A percentile compares a stretch with the other conserved stretches of the same genome.
phyloP scores from a whole-genome alignment of 2,329 filamentous ascomycete genomes.

The Fusarium sp. region DNA sequence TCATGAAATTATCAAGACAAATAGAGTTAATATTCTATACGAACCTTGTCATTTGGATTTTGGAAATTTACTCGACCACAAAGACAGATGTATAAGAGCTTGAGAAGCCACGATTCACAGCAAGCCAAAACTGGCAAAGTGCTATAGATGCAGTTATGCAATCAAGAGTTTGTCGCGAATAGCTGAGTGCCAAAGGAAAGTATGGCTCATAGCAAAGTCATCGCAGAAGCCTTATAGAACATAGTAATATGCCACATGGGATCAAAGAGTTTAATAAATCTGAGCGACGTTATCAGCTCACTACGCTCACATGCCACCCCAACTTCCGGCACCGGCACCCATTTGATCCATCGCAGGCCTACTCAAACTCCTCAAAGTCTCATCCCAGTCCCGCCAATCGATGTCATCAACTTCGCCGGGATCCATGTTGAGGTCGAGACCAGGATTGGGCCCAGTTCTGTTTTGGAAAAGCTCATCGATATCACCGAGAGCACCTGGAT shows the following conservation, averaged over 20 bases:
- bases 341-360: not conserved
- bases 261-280: not conserved
- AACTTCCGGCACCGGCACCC: conserved; percentile 19
- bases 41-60: too few relatives aligned
- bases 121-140: not conserved
- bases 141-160: not conserved
- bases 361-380: conserved; percentile 12
- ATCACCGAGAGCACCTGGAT: not conserved
- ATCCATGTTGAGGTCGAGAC: conserved; percentile 23
- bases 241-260: too few relatives aligned
- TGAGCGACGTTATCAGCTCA: not conserved
- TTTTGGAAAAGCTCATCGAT: conserved; percentile 12
- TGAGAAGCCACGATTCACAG: not conserved
- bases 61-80: not conserved
- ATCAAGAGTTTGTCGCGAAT: not conserved
- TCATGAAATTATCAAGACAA: not conserved
- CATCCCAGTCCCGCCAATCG: conserved; percentile 34
- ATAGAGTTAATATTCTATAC: not conserved
- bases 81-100: not conserved
- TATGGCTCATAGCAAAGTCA: not conserved
- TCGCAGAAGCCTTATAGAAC: not conserved
- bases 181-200: not conserved
- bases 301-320: conserved; percentile 26
- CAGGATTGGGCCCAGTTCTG: not conserved
- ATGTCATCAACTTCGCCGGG: conserved; percentile 32